Base-by-base conservation (phyloP, 768 basidiomycete genomes). In the Leccinum subtestaceum region DNA sequence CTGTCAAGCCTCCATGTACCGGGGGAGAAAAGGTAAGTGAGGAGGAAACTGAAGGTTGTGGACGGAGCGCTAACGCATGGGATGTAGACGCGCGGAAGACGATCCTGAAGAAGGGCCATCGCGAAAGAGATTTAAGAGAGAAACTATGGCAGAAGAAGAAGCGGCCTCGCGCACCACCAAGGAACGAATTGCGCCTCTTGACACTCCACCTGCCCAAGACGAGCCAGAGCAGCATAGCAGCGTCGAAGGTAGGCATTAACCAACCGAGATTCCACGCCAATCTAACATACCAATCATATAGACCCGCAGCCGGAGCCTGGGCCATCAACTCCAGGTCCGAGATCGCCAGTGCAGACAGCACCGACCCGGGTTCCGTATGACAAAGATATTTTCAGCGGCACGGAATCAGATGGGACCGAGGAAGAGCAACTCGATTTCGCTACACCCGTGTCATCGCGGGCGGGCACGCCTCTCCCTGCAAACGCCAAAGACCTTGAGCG, bases 401-500 rank as follows among this genome's bases (percentile, higher is more conserved):
- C 66, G 4, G 64, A 67, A 53, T 66, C 67, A n/a, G 73, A 67
- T 32, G 62, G 61, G 62, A 63, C 62, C 1, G 61, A 70, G 25
- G 57, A 61, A 31, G 59, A 64, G 7, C 64, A 65, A 53, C 57
- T 53, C 12, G 61, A 62, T 32, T 69, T 56, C 19, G 60, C 52
- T 4, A 69, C 67, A 17, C 67, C 67, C 7, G 8, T 67, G 15
- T 74, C 68, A 11, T 67, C 65, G n/a, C 61, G 68, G 2, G 36
- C 60, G 3, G 62, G 63, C 21, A 74, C 67, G 5, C 67, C 67
- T 21, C 58, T 55, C 1, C 32, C 54, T 1, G 60, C 69, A 19
- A 62, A 63, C 8, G 53, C 63, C 6, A 46, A 56, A 3, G 53
- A 69, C 25, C 64, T 74, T 11, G 19, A 62, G 7, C 67, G 63